Conservation (phyloP, 768 basidiomycete genomes). For the Kwoniella pini region DNA sequence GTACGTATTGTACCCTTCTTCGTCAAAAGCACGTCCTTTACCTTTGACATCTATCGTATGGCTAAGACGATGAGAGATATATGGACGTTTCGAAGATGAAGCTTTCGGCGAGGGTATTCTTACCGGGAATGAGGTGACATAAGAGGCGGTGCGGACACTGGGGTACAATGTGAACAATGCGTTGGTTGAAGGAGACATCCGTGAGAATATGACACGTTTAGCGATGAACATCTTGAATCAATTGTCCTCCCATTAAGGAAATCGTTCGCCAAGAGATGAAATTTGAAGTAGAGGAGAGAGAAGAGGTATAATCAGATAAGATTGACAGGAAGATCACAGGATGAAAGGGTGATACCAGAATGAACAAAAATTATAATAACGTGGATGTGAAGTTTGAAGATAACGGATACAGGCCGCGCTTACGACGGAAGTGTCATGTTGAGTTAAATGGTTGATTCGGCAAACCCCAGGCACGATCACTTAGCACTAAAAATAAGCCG, state of each 20-base stretch:
- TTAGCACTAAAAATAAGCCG: too few species aligned
- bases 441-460: neutral
- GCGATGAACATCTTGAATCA: neutral
- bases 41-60: slow-evolving; percentile 8
- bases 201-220: neutral
- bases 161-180: too few species aligned
- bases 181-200: too few species aligned
- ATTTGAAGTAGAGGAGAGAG: too few species aligned
- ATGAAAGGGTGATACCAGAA: too few species aligned
- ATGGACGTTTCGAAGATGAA: slow-evolving; percentile 6
- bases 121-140: neutral
- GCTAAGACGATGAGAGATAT: neutral
- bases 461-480: neutral
- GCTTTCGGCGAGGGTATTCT: neutral
- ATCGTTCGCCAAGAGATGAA: too few species aligned
- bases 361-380: too few species aligned
- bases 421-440: neutral
- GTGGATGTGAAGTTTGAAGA: too few species aligned
- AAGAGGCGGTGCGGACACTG: neutral
- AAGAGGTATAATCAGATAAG: too few species aligned
- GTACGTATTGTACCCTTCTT: neutral
- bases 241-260: neutral
- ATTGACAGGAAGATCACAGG: too few species aligned
- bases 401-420: neutral
- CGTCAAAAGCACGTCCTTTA: slow-evolving; percentile 10